Conservation (phyloP, 306 rosid species). For the Casuarina equisetifolia region DNA sequence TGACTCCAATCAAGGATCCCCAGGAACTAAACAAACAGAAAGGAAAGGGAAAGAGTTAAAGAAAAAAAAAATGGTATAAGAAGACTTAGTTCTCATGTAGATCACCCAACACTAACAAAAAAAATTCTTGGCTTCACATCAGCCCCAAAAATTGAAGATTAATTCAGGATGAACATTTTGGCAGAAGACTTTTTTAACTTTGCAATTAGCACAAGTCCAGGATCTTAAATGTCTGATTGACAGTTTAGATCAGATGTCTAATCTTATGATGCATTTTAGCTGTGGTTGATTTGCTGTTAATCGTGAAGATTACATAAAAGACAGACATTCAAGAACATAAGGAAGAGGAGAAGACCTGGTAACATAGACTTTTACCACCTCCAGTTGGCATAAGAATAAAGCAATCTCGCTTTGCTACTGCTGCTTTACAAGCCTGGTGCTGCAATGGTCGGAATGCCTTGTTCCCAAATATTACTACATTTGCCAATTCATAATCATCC, state of each 20-base stretch:
- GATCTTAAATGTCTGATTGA: not conserved
- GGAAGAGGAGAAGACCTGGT: constrained; percentile 73
- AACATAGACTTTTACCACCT: constrained; percentile 96
- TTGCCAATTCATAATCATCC: constrained; percentile 89
- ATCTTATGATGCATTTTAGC: constrained; percentile 1
- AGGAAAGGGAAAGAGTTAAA: not conserved
- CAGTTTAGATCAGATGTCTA: constrained; percentile 6
- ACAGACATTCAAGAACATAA: constrained; percentile 12
- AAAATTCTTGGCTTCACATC: not conserved
- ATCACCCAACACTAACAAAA: not conserved
- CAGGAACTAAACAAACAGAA: not conserved
- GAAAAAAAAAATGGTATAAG: not conserved
- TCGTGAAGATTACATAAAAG: constrained; percentile 11
- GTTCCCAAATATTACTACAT: constrained; percentile 86
- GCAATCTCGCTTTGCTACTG: constrained; percentile 75
- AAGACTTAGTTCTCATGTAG: not conserved
- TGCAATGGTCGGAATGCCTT: constrained; percentile 82
- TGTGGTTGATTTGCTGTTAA: constrained; percentile 2
- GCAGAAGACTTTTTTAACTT: not conserved
- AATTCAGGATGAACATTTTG: not conserved
- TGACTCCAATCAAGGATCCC: not conserved
- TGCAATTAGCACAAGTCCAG: not conserved
- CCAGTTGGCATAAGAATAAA: constrained; percentile 98
- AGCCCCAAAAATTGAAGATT: not conserved
- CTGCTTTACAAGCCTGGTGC: constrained; percentile 79